Evolutionary conservation across 345 rosid genomes (phyloP).

Genomic region (Excoecaria cochinchinensis): DNA sequence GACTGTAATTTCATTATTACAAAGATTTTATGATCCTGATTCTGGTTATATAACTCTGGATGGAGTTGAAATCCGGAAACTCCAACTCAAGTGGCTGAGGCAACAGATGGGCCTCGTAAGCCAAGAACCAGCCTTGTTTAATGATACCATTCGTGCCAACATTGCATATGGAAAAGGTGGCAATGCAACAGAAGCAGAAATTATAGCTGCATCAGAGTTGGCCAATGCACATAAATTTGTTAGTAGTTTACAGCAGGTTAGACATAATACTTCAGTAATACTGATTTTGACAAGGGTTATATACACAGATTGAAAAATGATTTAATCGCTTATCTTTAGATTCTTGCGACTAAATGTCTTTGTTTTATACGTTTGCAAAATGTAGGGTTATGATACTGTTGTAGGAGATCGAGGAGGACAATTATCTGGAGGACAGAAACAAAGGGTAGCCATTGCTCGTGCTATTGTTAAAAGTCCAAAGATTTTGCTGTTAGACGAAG

Average conservation of each 20-base stretch:
- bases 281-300: too few species aligned
- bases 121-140: conserved; percentile 75
- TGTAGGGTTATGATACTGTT: conserved; percentile 64
- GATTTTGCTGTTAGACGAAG: conserved; percentile 67
- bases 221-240: conserved; percentile 84
- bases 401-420: conserved; percentile 77
- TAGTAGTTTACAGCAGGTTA: conserved; percentile 69
- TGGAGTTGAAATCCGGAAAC: conserved; percentile 56
- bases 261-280: neutral
- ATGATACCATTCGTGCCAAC: conserved; percentile 69
- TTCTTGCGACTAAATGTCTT: neutral
- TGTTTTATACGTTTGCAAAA: neutral
- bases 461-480: conserved; percentile 67
- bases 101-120: conserved; percentile 76
- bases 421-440: conserved; percentile 76
- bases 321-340: neutral
- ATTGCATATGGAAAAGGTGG: conserved; percentile 79
- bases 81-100: conserved; percentile 70
- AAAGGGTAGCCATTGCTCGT: conserved; percentile 69
- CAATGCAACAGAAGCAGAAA: conserved; percentile 64
- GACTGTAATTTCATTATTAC: conserved; percentile 61
- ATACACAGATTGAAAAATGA: too few species aligned
- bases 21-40: conserved; percentile 75
- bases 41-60: conserved; percentile 72
- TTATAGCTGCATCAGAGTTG: conserved; percentile 57